Evolutionary conservation across 331 rosid genomes (phyloP), one percentile per base, ranked within the genome.

Genomic region (Saraca asoca): DNA sequence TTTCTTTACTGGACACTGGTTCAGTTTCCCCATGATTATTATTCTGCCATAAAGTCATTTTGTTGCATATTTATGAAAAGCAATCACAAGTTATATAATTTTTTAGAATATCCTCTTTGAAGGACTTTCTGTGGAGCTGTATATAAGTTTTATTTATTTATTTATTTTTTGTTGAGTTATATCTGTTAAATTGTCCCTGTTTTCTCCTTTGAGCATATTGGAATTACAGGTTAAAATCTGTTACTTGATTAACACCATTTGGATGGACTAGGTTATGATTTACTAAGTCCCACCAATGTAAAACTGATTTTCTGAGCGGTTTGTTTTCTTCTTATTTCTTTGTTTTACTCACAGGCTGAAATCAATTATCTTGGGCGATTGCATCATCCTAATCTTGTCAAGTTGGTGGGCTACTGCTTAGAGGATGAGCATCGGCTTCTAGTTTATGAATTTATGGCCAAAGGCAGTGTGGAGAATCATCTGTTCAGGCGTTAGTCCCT

Each of bases 401-500:
- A 78, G 48, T 80, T 81, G 58, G 44, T 75, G 17, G 86, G 89
- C 24, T 84, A 68, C 78, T 84, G 86, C 65, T 34, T 80, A 6
- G 86, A 75, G 43, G 86, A 84, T 48, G 74, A 69, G n/a, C 73
- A 74, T 51, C 69, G 79, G 34, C 86, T 84, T 75, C 58, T 84
- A 62, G 89, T 84, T n/a, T 78, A 84, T 8, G 86, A 81, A 58
- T 78, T 81, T 37, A 72, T 84, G 89, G 51, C 80, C 10, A 78
- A 78, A 75, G 84, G 86, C 57, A 78, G 82, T 80, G 72, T 84
- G 73, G 89, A 84, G 74, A 78, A 84, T 58, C 84, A 84, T 75
- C 80, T 84, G 20, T 84, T 81, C 57, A 51, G 66, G 48, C 69
- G 89, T 84, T 69, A 39, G 74, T 72, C 11, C 5, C 8, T 39